Base-by-base conservation (phyloP, 2,329 filamentous ascomycete genomes). In the Coniochaeta prunicola region DNA sequence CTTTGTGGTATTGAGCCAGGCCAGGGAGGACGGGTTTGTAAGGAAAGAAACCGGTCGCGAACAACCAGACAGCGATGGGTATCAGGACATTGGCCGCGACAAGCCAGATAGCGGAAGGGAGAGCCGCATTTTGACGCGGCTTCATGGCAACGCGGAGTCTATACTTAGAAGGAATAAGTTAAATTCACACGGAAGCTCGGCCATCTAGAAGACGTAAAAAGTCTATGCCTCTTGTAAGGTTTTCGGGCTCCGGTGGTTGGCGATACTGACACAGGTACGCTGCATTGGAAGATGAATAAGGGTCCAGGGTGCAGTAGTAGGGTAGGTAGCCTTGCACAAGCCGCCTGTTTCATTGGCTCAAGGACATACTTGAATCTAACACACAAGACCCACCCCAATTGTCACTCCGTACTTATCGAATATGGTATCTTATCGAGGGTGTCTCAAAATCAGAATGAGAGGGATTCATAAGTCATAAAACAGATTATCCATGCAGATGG, bases 11-110 rank as follows among this genome's bases (percentile, higher is more conserved):
- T 62, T 82, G 77, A 10, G 94, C 92, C 53, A 96, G 77, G 4
- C 94, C 94, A 12, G 92, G 86, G 54, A 99, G 80, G 64, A 96
- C 89, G 2, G 94, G 92, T 70, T 99, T 99, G 75, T 97, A 97
- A 8, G 94, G 94, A 69, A 99, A 99, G 80, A 99, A 99, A 15
- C 94, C 93, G 33, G 86, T 84, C 28, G 90, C 92, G 72, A 97
- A 97, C 63, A 88, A 74, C 58, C 89, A 65, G 63, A 92, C 84
- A 53, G 91, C 87, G 58, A 89, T 69, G 3, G 90, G 89, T 50
- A 96, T 85, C 61, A 96, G 74, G 33, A 92, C 59, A 72, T 97
- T 96, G 67, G 91, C 88, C 63, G 84, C 73, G 57, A 82, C 70
- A 61, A 92, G 82, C 62, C 82, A 69, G 57, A 77, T 58, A 60